A percentile compares a stretch with the other conserved stretches of the same genome.
These are phyloP conservation scores for Didymella glomerata DNA, from an alignment of 2,329 filamentous ascomycete species.

Conservation along the genomic window DNA sequence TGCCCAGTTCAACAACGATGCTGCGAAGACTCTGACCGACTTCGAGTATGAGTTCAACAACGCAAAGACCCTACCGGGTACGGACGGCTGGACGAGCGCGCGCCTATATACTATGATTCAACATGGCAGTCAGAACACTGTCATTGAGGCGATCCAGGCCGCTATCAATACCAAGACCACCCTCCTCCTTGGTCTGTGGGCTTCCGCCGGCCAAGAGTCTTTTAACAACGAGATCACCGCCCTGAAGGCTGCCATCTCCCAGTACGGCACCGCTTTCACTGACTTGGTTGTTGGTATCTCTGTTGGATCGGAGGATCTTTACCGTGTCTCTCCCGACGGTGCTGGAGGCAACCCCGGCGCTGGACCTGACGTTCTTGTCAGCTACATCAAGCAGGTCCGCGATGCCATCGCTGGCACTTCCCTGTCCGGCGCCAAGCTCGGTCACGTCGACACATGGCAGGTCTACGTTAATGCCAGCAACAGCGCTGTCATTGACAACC, in stretches of 20 bases:
- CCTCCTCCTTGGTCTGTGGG: constrained; percentile 85
- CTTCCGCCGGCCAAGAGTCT: constrained; percentile 68
- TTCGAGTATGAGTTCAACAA: constrained; percentile 75
- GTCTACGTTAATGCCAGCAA: constrained; percentile 73
- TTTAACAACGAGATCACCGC: constrained; percentile 79
- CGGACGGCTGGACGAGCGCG: constrained; percentile 67
- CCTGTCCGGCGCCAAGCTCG: constrained; percentile 67
- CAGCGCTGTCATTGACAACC: constrained; percentile 70
- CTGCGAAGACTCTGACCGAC: constrained; percentile 67
- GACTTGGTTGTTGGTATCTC: constrained; percentile 81
- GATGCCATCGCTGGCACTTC: constrained; percentile 69
- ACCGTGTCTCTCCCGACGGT: constrained; percentile 70
- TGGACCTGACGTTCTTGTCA: constrained; percentile 67
- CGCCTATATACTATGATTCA: constrained; percentile 81
- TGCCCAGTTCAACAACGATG: constrained; percentile 66
- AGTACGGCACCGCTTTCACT: constrained; percentile 73
- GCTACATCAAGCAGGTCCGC: constrained; percentile 76
- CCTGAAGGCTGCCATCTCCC: constrained; percentile 71
- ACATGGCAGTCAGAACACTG: constrained; percentile 68
- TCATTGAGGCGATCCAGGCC: constrained; percentile 77
- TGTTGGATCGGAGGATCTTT: constrained; percentile 81
- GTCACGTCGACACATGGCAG: constrained; percentile 87
- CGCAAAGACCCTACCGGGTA: constrained; percentile 70
- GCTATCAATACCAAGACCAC: constrained; percentile 81
- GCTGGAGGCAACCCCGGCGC: constrained; percentile 69